These are phyloP conservation scores for Pharus latifolius DNA, from an alignment of 176 grass and related monocot genomes.

Conservation along the genomic window DNA sequence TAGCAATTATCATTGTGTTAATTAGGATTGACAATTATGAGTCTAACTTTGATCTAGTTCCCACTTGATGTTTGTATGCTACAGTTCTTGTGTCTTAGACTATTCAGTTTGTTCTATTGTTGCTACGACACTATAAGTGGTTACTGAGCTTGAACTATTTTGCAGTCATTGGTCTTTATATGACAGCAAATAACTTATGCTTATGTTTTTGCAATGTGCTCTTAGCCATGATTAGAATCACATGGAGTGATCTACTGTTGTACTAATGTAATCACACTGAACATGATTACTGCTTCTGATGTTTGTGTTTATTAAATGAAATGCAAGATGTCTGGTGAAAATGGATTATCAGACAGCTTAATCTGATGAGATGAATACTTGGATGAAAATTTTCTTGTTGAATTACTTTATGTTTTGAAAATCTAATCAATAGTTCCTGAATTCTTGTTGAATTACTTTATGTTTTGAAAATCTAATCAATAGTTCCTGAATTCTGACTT, in stretches of 20 bases:
- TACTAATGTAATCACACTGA: not conserved
- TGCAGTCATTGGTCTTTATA: conserved; percentile 13
- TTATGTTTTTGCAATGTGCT: not conserved
- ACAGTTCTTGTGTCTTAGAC: not conserved
- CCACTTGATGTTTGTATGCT: conserved; percentile 37
- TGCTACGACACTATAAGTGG: not conserved
- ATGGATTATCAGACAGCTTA: too few species aligned
- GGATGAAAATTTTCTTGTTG: too few species aligned
- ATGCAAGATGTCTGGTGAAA: too few species aligned
- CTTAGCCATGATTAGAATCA: too few species aligned
- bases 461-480: too few species aligned
- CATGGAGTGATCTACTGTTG: not conserved
- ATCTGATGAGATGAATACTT: not conserved
- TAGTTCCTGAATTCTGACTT: too few species aligned
- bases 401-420: too few species aligned
- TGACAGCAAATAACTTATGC: conserved; percentile 17
- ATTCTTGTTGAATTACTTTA: too few species aligned
- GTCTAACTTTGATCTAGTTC: conserved; percentile 44
- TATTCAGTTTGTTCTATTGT: conserved; percentile 7
- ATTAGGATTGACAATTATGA: conserved; percentile 36
- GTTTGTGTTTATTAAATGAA: not conserved
- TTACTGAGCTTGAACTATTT: not conserved
- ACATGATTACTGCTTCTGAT: not conserved
- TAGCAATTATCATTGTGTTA: conserved; percentile 21
- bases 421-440: too few species aligned